Percentiles rank a stretch among this genome's conserved stretches.
Evolutionary conservation across 768 basidiomycete genomes (phyloP).

Genomic region (Leccinum variicolor): DNA sequence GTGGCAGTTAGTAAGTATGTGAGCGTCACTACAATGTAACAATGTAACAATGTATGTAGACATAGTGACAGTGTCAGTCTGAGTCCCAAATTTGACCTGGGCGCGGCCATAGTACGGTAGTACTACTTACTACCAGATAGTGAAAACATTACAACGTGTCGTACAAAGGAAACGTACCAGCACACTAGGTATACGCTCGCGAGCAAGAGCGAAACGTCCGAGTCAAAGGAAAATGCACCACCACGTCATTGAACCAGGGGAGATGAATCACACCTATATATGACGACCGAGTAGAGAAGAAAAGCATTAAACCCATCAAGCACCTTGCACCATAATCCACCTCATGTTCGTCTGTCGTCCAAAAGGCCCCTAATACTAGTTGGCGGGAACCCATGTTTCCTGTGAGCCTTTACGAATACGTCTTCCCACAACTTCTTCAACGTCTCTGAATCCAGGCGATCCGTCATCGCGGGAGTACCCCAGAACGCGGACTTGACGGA

Average conservation of each 20-base stretch:
- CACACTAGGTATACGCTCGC: not conserved
- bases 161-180: not conserved
- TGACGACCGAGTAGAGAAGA: not conserved
- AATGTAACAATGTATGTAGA: too few species aligned
- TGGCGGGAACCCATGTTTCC: not conserved
- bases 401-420: slow-evolving; percentile 16
- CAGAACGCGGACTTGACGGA: slow-evolving; percentile 5
- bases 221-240: not conserved
- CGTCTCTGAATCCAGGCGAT: slow-evolving; percentile 14
- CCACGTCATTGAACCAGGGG: not conserved
- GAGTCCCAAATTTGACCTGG: too few species aligned
- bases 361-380: not conserved
- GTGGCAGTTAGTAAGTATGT: too few species aligned
- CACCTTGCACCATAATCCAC: not conserved
- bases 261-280: not conserved
- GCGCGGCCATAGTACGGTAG: too few species aligned
- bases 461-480: slow-evolving; percentile 6
- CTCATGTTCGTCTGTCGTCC: not conserved
- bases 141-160: not conserved
- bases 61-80: too few species aligned
- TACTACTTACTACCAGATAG: not conserved
- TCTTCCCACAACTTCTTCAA: slow-evolving; percentile 15
- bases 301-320: not conserved
- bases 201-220: not conserved
- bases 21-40: too few species aligned